Conservation (phyloP, 306 rosid species). For the Oxytropis ochrocephala region DNA sequence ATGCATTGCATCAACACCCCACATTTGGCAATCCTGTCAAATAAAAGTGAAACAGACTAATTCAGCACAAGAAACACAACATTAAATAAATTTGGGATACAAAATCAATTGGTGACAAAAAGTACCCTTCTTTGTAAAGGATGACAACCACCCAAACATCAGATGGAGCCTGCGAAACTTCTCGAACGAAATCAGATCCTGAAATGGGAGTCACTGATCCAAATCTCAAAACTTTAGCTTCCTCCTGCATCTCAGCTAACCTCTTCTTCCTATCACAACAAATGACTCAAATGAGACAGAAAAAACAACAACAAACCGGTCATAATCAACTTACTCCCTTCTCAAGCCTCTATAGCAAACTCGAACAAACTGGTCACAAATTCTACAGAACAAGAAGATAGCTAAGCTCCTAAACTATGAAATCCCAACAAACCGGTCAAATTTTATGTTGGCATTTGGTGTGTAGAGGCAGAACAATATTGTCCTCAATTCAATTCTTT, state of each 20-base stretch:
- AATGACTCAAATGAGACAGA: neutral
- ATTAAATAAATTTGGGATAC: neutral
- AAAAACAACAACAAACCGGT: neutral
- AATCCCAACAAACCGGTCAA: no score
- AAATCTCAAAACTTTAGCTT: conserved; percentile 65
- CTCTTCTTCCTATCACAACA: conserved; percentile 76
- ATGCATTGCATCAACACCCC: conserved; percentile 76
- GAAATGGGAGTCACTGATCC: conserved; percentile 85
- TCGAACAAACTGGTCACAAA: neutral
- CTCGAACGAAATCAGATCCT: conserved; percentile 93
- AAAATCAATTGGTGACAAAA: neutral
- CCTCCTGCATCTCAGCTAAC: conserved; percentile 78
- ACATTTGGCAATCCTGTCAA: conserved; percentile 65
- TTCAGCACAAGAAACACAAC: conserved; percentile 3
- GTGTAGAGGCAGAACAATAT: no score
- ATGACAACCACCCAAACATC: conserved; percentile 98
- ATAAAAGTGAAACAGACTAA: neutral
- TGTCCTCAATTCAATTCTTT: no score
- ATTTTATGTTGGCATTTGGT: no score
- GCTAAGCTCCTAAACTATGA: neutral
- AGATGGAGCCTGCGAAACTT: conserved; percentile 93
- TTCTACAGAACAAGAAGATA: no score
- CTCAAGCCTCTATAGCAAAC: neutral
- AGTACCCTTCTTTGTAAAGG: conserved; percentile 91
- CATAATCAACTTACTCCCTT: neutral